Base-by-base conservation (phyloP, 805 yeast species). In the Millerozyma miso region DNA sequence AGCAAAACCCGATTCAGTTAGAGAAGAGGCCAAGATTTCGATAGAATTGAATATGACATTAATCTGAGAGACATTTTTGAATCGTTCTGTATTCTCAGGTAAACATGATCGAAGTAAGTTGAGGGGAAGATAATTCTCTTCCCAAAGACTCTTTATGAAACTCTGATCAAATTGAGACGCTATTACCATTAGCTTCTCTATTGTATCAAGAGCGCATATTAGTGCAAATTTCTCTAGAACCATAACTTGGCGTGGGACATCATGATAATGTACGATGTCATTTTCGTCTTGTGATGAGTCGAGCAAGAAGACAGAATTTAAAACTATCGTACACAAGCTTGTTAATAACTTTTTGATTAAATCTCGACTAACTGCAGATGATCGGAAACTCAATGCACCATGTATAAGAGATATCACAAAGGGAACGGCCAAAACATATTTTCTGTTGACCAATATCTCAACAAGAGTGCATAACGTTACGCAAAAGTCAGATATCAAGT, bases 321-420 rank as follows among this genome's bases (percentile, higher is more conserved):
- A 19, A 19, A 60, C 47, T 2, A 67, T 41, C 3, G 20, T 38
- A 23, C 54, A 48, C 4, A 60, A 42, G 16, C 37, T 40, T 5
- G 34, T 37, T 3, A 59, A 41, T n/a, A 63, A 43, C 2, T 33
- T 31, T 17, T 41, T 35, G 2, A 64, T 55, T 18, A 73, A 63
- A 12, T 56, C 52, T 31, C 53, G 59, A 16, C 64, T 66, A 1
- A 82, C 69, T 0, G 91, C 89, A 43, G 77, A 75, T 1, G 86
- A 82, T 53, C 86, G 68, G 59, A 80, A 86, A 16, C 60, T 69
- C 4, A 83, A 58, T 1, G 79, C 54, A 40, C 77, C 76, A 50
- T 79, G 79, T 32, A 84, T 62, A 33, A 85, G 51, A 0, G 85
- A 69, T 2, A 83, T 54, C 12, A 85, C 48, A 54, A 80, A 83